Conservation (phyloP, 2,329 filamentous ascomycete genomes). For the Pseudodiploospora longispora region DNA sequence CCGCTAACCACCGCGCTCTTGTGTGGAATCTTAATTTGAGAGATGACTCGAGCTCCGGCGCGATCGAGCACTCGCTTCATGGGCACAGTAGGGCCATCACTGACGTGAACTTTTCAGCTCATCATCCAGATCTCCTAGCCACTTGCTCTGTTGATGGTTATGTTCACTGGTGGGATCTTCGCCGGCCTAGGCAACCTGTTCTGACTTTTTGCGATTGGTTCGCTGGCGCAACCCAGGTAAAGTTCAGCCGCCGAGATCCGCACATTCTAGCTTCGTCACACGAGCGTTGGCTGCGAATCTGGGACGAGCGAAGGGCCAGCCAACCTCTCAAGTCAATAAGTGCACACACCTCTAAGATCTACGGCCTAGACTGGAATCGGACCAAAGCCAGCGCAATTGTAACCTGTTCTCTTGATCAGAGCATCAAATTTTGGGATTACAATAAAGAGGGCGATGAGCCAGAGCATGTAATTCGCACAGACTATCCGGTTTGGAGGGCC, state of each 20-base stretch:
- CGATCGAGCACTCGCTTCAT: constrained; percentile 81
- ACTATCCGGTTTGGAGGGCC: constrained; percentile 85
- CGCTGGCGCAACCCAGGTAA: constrained; percentile 88
- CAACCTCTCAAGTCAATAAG: constrained; percentile 74
- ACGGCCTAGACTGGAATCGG: constrained; percentile 91
- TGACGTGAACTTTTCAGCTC: constrained; percentile 92
- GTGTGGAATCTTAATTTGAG: constrained; percentile 85
- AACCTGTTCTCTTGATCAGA: constrained; percentile 86
- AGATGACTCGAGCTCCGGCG: constrained; percentile 60
- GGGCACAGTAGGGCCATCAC: constrained; percentile 82
- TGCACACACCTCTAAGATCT: constrained; percentile 88
- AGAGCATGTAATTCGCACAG: constrained; percentile 70
- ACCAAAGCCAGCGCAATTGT: constrained; percentile 63
- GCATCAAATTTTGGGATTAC: constrained; percentile 91
- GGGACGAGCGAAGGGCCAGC: constrained; percentile 77
- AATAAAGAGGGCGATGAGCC: constrained; percentile 51
- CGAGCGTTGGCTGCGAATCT: constrained; percentile 78
- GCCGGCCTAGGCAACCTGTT: constrained; percentile 62
- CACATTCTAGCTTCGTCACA: constrained; percentile 86
- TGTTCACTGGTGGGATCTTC: constrained; percentile 86
- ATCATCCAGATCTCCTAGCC: constrained; percentile 80
- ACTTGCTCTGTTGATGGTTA: constrained; percentile 92
- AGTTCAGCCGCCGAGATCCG: constrained; percentile 84
- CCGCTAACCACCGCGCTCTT: constrained; percentile 86
- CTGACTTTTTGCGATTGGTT: constrained; percentile 88